phyloP scores from a whole-genome alignment of 2,329 filamentous ascomycete species.

The Karstenula rhodostoma region DNA sequence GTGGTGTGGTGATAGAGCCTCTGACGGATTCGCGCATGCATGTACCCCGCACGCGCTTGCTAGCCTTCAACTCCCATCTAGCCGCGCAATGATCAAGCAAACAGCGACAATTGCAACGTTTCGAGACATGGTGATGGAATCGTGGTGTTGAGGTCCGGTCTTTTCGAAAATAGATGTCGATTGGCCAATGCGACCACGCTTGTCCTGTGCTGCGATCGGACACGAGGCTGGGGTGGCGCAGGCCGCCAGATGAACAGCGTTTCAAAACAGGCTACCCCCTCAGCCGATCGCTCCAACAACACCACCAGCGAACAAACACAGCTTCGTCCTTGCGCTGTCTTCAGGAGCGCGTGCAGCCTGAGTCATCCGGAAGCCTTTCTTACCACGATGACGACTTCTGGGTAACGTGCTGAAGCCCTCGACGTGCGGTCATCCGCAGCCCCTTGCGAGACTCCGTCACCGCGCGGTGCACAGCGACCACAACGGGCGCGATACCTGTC shows the following conservation, averaged over 20 bases:
- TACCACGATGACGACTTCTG: not conserved
- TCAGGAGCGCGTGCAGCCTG: not conserved
- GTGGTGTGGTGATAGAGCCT: not conserved
- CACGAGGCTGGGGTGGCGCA: slow-evolving; percentile 6
- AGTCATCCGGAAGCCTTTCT: not conserved
- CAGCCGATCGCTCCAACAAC: not conserved
- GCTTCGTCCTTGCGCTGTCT: not conserved
- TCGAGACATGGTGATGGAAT: not conserved
- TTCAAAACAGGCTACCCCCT: not conserved
- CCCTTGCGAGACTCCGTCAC: not conserved
- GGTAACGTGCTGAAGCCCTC: not conserved
- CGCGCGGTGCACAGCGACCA: not conserved
- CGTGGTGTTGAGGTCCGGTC: slow-evolving; percentile 4
- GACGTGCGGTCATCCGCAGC: slow-evolving; percentile 7
- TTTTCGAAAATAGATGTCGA: not conserved
- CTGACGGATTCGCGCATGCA: not conserved
- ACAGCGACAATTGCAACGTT: not conserved
- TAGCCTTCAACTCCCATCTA: not conserved
- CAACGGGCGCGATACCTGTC: not conserved
- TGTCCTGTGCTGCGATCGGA: slow-evolving; percentile 3
- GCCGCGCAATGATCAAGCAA: too few species aligned
- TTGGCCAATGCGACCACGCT: slow-evolving; percentile 4
- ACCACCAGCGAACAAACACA: not conserved
- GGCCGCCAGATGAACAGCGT: not conserved
- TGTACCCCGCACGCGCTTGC: slow-evolving; percentile 1